phyloP scores from a whole-genome alignment of 306 rosid species.

The Inga oerstediana region DNA sequence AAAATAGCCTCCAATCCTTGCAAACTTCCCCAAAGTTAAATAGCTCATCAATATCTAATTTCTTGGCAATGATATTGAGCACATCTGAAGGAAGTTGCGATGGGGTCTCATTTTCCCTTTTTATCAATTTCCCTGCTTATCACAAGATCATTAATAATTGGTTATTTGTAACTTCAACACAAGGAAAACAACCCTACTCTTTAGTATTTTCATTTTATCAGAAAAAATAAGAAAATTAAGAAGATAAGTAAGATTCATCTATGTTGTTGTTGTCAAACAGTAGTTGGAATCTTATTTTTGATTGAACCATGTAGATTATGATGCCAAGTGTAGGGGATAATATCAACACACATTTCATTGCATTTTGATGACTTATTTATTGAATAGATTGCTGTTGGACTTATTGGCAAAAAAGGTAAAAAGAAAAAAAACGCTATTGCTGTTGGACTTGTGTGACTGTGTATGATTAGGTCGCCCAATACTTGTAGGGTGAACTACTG shows the following conservation, averaged over 20 bases:
- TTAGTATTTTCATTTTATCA: neutral
- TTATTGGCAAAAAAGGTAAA: no score
- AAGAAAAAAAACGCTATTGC: no score
- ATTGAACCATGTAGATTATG: neutral
- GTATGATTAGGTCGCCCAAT: no score
- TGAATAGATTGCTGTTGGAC: no score
- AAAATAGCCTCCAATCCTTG: neutral
- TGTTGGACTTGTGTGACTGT: no score
- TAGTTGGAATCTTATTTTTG: neutral
- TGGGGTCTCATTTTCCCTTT: neutral
- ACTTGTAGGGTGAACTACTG: no score
- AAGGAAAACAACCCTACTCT: neutral
- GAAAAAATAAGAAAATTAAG: neutral
- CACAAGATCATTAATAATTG: neutral
- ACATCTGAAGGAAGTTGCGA: constrained; percentile 18
- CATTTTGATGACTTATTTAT: no score
- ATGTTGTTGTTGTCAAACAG: neutral
- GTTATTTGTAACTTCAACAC: neutral
- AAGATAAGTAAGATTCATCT: neutral
- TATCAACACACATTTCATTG: no score
- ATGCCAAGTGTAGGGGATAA: no score
- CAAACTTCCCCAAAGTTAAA: constrained; percentile 10
- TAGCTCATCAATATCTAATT: constrained; percentile 14
- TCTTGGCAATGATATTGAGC: neutral
- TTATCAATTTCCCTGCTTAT: constrained; percentile 2